Percentiles rank a stretch among this genome's conserved stretches.
phyloP scores from a whole-genome alignment of 78 protist species.

The Emiliania huxleyi region DNA sequence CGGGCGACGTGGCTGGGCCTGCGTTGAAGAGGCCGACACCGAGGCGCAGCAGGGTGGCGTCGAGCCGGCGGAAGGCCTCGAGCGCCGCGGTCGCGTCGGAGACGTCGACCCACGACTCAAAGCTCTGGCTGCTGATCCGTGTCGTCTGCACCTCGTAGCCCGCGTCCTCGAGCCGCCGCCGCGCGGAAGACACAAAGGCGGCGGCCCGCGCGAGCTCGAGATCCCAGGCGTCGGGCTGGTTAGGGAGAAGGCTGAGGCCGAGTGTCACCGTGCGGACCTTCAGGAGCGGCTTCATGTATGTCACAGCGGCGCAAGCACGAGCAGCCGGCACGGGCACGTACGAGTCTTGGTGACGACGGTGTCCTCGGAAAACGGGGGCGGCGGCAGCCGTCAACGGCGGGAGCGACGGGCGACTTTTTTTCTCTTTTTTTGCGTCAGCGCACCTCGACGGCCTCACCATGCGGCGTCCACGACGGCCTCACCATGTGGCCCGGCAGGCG shows the following conservation, averaged over 20 bases:
- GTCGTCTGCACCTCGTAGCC: constrained; percentile 25
- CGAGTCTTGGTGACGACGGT: too few species aligned
- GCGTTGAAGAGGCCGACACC: background rate
- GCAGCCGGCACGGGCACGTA: too few species aligned
- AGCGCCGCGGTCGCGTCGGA: background rate
- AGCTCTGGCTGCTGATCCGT: background rate
- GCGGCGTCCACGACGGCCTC: too few species aligned
- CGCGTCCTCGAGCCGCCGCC: background rate
- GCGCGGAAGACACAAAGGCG: background rate
- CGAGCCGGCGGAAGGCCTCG: background rate
- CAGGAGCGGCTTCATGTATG: background rate
- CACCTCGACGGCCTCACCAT: too few species aligned
- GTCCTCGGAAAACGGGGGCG: too few species aligned
- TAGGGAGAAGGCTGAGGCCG: background rate
- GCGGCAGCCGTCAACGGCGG: too few species aligned
- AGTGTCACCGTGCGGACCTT: background rate
- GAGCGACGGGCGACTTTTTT: too few species aligned
- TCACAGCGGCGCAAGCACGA: too few species aligned
- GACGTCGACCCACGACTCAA: background rate
- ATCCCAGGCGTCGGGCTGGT: background rate
- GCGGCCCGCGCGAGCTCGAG: background rate
- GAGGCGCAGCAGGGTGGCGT: background rate
- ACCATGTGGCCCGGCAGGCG: too few species aligned
- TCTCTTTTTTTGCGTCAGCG: too few species aligned
- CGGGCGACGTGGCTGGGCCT: background rate